Evolutionary conservation across 371 early-diverging fungal genomes (phyloP), one percentile per base, ranked within the genome.

Genomic region (Rhizopus microsporus): DNA sequence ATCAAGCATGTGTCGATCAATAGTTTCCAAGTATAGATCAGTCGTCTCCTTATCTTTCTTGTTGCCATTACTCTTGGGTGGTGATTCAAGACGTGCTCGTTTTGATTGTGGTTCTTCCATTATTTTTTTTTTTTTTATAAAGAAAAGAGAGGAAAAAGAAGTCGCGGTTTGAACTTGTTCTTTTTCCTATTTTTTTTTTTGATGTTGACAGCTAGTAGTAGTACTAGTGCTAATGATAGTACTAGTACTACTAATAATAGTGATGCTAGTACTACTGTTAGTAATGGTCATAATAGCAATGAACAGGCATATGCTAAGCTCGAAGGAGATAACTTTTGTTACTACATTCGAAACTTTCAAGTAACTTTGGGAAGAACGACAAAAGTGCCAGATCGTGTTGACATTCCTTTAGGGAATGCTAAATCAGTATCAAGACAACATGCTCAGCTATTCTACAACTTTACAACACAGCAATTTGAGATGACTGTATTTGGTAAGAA

Each of bases 1-100:
- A 78, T 99, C 98, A 31, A 99, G 82, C 80, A 86, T 82, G 62
- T 86, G 78, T n/a, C 98, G 86, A 69, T 94, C 85, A 61, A 96
- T 87, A 0, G 85, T 84, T 40, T 84, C 85, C 29, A 84, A 53
- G 51, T 84, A 84, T 38, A 84, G 71, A 72, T 81, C 82, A 5
- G 73, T 73, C 1, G 79, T 60, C 2, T 53, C 63, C 35, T 62
- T 56, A 13, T 57, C 55, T 32, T 61, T 59, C n/a, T 57, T 48
- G 1, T 40, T 48, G 13, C 35, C 4, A 5, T 56, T 45, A 53
- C 4, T 23, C n/a, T 15, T 9, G 9, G 54, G 4, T 4, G 56
- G 57, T 34, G 51, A 37, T 12, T 63, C 59, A 13, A 67, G 53
- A 61, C 78, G 74, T 32, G 51, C 54, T 46, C 67, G 59, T 55